These are phyloP conservation scores for Heterobasidion annosum DNA, from an alignment of 1,284 basidiomycete genomes.

Conservation along the genomic window DNA sequence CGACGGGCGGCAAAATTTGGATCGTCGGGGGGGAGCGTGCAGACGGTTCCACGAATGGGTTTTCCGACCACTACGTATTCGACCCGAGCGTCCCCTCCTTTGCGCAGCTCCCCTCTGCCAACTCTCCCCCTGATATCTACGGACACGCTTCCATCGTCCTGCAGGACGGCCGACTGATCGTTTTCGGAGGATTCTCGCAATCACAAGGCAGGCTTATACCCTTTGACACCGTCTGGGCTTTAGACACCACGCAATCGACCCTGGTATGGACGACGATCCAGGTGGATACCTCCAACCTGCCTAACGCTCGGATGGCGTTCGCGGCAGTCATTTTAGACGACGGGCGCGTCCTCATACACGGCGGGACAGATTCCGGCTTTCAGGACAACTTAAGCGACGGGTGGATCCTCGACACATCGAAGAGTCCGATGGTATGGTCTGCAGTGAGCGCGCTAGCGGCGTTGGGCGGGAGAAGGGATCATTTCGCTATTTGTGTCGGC, in stretches of 20 bases:
- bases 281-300: slow-evolving; percentile 33
- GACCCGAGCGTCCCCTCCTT: slow-evolving; percentile 44
- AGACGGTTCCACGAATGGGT: slow-evolving; percentile 62
- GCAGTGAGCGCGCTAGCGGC: slow-evolving; percentile 39
- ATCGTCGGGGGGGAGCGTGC: slow-evolving; percentile 71
- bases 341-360: slow-evolving; percentile 63
- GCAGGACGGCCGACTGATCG: slow-evolving; percentile 57
- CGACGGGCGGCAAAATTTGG: slow-evolving; percentile 39
- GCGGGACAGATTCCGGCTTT: slow-evolving; percentile 58
- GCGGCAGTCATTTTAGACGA: slow-evolving; percentile 45
- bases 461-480: slow-evolving; percentile 59
- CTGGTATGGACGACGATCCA: slow-evolving; percentile 42
- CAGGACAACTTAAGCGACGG: slow-evolving; percentile 57
- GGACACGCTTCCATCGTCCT: slow-evolving; percentile 67
- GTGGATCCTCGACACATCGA: slow-evolving; percentile 62
- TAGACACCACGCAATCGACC: slow-evolving; percentile 47
- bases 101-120: slow-evolving; percentile 38
- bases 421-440: slow-evolving; percentile 49
- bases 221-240: slow-evolving; percentile 50
- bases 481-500: slow-evolving; percentile 57
- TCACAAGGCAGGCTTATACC: slow-evolving; percentile 40
- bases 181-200: slow-evolving; percentile 66
- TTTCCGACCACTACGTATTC: slow-evolving; percentile 61
- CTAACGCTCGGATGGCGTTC: slow-evolving; percentile 60
- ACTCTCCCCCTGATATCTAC: slow-evolving; percentile 57